Evolutionary conservation across 2,329 filamentous ascomycete species (phyloP).

Genomic region (Botrytis galanthina): DNA sequence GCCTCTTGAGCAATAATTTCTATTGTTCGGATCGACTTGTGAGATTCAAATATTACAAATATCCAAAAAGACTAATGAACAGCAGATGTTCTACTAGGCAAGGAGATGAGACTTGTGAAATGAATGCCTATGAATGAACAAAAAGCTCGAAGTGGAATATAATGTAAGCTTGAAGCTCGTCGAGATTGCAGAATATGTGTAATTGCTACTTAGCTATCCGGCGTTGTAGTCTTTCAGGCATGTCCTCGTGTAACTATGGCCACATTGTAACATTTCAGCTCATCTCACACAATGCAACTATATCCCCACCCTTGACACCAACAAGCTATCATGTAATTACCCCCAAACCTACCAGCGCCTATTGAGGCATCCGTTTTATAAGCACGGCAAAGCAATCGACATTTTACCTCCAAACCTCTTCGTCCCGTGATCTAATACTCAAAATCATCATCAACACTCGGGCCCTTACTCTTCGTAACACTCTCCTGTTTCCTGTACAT

Average conservation of each 20-base stretch:
- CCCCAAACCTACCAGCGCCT: not conserved
- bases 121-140: not conserved
- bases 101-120: not conserved
- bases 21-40: not conserved
- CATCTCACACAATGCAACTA: not conserved
- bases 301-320: not conserved
- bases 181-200: not conserved
- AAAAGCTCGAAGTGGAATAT: not conserved
- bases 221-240: not conserved
- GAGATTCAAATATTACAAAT: too few relatives aligned
- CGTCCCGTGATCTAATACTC: conserved; percentile 65
- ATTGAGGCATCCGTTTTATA: not conserved
- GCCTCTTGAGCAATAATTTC: not conserved
- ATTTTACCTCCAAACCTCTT: not conserved
- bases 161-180: not conserved
- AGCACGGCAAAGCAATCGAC: not conserved
- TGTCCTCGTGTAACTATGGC: not conserved
- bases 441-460: conserved; percentile 92
- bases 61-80: too few relatives aligned
- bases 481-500: conserved; percentile 97
- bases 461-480: conserved; percentile 76
- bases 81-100: not conserved
- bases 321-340: not conserved
- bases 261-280: not conserved
- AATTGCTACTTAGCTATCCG: not conserved